Base-by-base conservation (phyloP, 1,284 basidiomycete genomes). In the Apiotrichum gamsii region DNA sequence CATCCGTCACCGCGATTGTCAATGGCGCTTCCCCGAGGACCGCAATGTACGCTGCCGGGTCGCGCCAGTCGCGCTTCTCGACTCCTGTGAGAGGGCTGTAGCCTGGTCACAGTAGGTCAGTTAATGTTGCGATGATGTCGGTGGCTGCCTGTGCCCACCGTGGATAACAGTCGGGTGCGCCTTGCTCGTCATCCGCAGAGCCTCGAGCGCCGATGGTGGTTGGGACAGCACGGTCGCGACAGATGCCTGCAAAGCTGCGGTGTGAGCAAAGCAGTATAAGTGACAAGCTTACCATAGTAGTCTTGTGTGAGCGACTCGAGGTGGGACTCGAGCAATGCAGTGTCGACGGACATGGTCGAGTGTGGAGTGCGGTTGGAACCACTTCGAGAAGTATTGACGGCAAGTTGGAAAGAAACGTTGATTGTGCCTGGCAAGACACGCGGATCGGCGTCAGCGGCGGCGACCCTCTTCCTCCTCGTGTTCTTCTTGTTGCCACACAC, bases 1-100 rank as follows among this genome's bases (percentile, higher is more conserved):
- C 79, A 0, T 90, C 87, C 2, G 89, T 91, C 21, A 85, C 77
- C 1, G 89, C 87, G 23, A 94, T 80, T 2, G 83, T 83, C 19
- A 93, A 76, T 29, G 59, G 47, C 32, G 64, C 68, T 15, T 80
- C 73, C 2, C 76, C 81, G 76, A 86, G 80, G 39, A 70, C 69
- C 8, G 74, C 55, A 3, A 72, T 34, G 43, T 68, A 66, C 3
- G 56, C 52, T 11, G 49, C 48, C 1, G 60, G 47, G 11, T 32
- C 19, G 18, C 36, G 35, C 66, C 66, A 68, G 39, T 61, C 59
- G 24, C 19, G 31, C 15, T 34, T 23, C 16, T 30, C 47, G 9
- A 34, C 36, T 2, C 31, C 0, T 4, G 18, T 20, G 2, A 62
- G 34, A 3, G 64, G 62, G 3, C 46, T 52, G 40, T 51, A 61